Evolutionary conservation across 768 basidiomycete species (phyloP).

Genomic region (Trametes punicea): DNA sequence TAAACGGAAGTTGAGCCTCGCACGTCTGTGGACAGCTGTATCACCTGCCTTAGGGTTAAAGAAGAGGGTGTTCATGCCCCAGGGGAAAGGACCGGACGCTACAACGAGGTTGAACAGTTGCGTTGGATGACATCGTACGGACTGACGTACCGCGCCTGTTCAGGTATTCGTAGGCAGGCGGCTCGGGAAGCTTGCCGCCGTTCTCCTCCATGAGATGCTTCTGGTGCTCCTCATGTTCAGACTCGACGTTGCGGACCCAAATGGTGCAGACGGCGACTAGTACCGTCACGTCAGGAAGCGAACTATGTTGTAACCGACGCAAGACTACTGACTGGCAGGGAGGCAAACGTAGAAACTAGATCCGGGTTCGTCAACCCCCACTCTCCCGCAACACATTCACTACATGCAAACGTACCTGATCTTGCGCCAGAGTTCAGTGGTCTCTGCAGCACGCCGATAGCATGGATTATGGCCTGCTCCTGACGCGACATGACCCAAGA

Average conservation of each 20-base stretch:
- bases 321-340: conserved; percentile 59
- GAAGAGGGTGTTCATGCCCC: conserved; percentile 82
- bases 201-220: conserved; percentile 72
- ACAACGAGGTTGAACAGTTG: background rate
- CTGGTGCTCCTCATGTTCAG: conserved; percentile 67
- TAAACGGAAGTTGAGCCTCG: conserved; percentile 30
- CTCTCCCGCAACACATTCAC: background rate
- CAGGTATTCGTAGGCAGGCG: conserved; percentile 72
- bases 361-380: background rate
- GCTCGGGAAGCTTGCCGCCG: conserved; percentile 65
- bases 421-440: conserved; percentile 80
- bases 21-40: background rate
- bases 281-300: conserved; percentile 2
- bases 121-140: background rate
- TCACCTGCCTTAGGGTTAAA: conserved; percentile 66
- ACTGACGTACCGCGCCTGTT: conserved; percentile 50
- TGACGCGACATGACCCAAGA: background rate
- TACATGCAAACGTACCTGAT: conserved; percentile 55
- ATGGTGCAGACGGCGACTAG: conserved; percentile 28
- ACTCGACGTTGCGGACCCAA: conserved; percentile 52
- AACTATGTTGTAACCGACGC: background rate
- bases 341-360: conserved; percentile 69
- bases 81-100: conserved; percentile 70
- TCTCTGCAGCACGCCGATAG: conserved; percentile 45
- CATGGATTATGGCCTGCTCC: conserved; percentile 5